Conservation (phyloP, 2,329 filamentous ascomycete species). For the Cordyceps farinosa region DNA sequence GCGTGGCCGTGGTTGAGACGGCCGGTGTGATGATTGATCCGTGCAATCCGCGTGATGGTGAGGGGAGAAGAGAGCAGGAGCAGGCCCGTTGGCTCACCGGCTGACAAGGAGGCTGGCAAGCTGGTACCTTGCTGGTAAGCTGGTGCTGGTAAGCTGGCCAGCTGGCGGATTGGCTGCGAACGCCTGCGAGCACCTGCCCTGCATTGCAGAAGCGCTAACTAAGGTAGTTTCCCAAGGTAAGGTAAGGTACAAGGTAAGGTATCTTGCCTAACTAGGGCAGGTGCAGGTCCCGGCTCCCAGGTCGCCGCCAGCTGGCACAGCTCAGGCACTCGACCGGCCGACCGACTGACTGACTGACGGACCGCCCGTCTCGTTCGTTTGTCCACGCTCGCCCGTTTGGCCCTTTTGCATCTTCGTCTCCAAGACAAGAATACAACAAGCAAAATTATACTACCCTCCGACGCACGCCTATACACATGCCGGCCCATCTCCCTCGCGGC, state of each 20-base stretch:
- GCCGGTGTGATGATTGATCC: background rate
- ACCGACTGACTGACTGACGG: background rate
- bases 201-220: background rate
- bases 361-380: background rate
- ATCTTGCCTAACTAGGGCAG: background rate
- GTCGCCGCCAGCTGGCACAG: background rate
- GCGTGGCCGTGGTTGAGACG: background rate
- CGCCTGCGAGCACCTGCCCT: conserved; percentile 3
- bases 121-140: too few species aligned
- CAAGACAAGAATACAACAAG: background rate
- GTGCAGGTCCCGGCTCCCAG: background rate
- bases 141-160: background rate
- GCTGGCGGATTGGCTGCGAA: background rate
- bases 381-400: background rate
- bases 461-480: background rate
- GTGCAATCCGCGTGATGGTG: conserved; percentile 1
- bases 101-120: background rate
- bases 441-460: background rate
- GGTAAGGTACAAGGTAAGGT: background rate
- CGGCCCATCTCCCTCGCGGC: background rate
- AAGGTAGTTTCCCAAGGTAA: background rate
- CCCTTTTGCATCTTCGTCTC: background rate
- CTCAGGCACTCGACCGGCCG: too few species aligned
- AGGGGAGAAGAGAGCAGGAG: background rate
- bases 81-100: background rate